These are phyloP conservation scores for Wickerhamiella occidentalis DNA, from an alignment of 805 yeast species.

Conservation along the genomic window DNA sequence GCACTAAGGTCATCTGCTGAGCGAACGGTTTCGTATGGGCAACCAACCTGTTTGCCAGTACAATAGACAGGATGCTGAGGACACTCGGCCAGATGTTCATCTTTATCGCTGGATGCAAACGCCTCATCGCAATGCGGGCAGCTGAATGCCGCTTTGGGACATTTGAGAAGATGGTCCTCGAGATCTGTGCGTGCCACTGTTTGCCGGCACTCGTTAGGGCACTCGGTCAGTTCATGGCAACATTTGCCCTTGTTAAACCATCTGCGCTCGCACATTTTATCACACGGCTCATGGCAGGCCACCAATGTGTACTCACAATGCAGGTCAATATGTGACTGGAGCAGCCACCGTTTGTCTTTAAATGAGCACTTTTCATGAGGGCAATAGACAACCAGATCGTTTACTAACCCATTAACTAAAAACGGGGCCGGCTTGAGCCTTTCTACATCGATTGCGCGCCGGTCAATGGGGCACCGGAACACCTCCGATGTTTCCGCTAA, in stretches of 20 bases:
- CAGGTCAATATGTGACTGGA: slow-evolving; percentile 37
- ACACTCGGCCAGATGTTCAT: slow-evolving; percentile 14
- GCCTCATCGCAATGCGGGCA: slow-evolving; percentile 11
- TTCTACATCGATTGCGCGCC: slow-evolving; percentile 36
- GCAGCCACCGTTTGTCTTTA: slow-evolving; percentile 47
- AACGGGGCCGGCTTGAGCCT: slow-evolving; percentile 40
- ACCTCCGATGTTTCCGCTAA: slow-evolving; percentile 12
- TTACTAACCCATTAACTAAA: slow-evolving; percentile 45
- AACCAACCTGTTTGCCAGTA: slow-evolving; percentile 16
- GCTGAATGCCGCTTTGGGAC: slow-evolving; percentile 7
- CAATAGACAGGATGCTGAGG: slow-evolving; percentile 14
- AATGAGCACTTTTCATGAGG: slow-evolving; percentile 49
- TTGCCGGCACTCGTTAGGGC: slow-evolving; percentile 17
- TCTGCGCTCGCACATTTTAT: slow-evolving; percentile 18
- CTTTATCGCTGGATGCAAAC: slow-evolving; percentile 15
- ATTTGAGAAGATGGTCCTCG: slow-evolving; percentile 3
- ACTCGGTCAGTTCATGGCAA: slow-evolving; percentile 18
- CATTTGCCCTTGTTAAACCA: slow-evolving; percentile 12
- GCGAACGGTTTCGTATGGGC: slow-evolving; percentile 18
- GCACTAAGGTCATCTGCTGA: slow-evolving; percentile 16
- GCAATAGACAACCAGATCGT: slow-evolving; percentile 48
- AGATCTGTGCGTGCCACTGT: slow-evolving; percentile 9
- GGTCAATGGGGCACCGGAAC: slow-evolving; percentile 46
- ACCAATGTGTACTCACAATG: slow-evolving; percentile 33
- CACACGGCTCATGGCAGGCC: slow-evolving; percentile 27